Conservation (phyloP, 176 grass and related monocot genomes). For the Zea mays region Zm-B73-REFERENCE-NAM-5.0 NC_050100.1:219932001-219932500, state of each 20-base stretch:
- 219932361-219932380: neutral
- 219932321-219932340: conserved; percentile 31
- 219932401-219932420: neutral
- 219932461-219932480: neutral
- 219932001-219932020: conserved; percentile 51
- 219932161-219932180: conserved; percentile 33
- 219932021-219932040: conserved; percentile 43
- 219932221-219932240: conserved; percentile 36
- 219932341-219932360: neutral
- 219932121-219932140: conserved; percentile 50
- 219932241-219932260: neutral
- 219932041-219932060: conserved; percentile 48
- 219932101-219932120: conserved; percentile 51
- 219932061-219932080: conserved; percentile 17
- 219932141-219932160: conserved; percentile 32
- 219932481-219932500: neutral
- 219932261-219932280: conserved; percentile 41
- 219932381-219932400: neutral
- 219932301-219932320: conserved; percentile 26
- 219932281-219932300: conserved; percentile 39
- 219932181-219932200: conserved; percentile 53
- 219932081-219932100: conserved; percentile 41
- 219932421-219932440: neutral
- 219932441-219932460: neutral
- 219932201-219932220: conserved; percentile 14